phyloP scores from a whole-genome alignment of 169 alveolate genomes.

The Eimeria brunetti region DNA sequence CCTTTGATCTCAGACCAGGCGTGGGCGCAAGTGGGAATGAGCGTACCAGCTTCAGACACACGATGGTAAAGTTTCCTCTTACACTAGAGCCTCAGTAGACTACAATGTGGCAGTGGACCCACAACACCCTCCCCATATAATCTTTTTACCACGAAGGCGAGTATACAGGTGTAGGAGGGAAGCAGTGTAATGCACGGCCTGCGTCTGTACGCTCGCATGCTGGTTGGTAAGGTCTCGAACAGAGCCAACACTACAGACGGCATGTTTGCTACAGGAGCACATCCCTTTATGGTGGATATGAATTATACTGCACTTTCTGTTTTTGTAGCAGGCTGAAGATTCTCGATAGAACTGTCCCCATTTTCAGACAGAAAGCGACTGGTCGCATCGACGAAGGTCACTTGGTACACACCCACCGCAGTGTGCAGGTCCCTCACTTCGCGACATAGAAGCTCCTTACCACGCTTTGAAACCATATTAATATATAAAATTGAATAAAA shows the following conservation, averaged over 20 bases:
- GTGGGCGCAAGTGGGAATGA: not conserved
- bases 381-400: slow-evolving; percentile 10
- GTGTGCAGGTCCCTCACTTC: not conserved
- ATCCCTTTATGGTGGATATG: not conserved
- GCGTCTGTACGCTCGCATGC: not conserved
- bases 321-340: not conserved
- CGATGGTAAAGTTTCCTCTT: not conserved
- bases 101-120: not conserved
- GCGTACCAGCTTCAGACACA: not conserved
- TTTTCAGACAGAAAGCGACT: not conserved
- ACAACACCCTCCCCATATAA: not conserved
- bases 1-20: not conserved
- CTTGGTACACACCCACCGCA: not conserved
- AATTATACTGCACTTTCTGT: not conserved
- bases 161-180: not conserved
- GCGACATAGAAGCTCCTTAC: not conserved
- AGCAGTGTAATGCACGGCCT: not conserved
- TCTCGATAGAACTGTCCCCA: no score
- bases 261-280: not conserved
- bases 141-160: not conserved
- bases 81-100: not conserved
- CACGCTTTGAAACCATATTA: not conserved
- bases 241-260: not conserved
- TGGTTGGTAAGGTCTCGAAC: not conserved
- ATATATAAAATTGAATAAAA: not conserved